Conservation (phyloP, 768 basidiomycete genomes). For the Bullera alba region DNA sequence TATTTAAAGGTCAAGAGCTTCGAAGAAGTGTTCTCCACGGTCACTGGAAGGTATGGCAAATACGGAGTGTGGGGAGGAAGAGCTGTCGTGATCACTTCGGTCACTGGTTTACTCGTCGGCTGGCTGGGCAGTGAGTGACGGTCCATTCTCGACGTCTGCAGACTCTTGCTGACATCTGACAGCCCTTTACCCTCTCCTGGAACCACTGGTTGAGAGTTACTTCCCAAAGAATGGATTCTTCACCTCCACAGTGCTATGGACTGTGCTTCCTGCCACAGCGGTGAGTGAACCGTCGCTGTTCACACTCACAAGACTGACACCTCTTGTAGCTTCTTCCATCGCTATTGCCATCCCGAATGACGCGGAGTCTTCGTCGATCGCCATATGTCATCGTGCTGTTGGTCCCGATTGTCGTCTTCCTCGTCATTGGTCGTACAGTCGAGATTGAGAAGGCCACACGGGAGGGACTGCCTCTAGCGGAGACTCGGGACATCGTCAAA, state of each 20-base stretch:
- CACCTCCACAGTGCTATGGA: constrained; percentile 33
- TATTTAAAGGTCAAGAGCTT: constrained; percentile 44
- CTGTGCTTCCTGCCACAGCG: constrained; percentile 19
- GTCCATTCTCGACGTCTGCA: background rate
- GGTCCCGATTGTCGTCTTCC: constrained; percentile 37
- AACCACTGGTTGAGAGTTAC: constrained; percentile 28
- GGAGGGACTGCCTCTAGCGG: constrained; percentile 8
- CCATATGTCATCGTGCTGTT: constrained; percentile 28
- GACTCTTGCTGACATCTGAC: constrained; percentile 1
- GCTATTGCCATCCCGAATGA: constrained; percentile 27
- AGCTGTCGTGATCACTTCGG: constrained; percentile 20
- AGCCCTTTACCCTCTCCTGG: constrained; percentile 36
- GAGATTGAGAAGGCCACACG: constrained; percentile 36
- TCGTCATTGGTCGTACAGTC: constrained; percentile 42
- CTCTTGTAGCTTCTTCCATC: constrained; percentile 31
- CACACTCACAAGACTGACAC: too few species aligned
- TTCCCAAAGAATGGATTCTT: constrained; percentile 18
- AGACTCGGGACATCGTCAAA: background rate
- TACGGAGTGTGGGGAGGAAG: constrained; percentile 35
- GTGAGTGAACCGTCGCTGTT: too few species aligned
- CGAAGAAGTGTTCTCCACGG: constrained; percentile 35
- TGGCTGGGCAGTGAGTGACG: constrained; percentile 43
- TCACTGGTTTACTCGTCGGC: constrained; percentile 29
- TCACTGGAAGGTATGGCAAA: constrained; percentile 26
- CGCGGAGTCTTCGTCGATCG: constrained; percentile 17